Conservation (phyloP, 1,284 basidiomycete species). For the Ceraceosorus guamensis region DNA sequence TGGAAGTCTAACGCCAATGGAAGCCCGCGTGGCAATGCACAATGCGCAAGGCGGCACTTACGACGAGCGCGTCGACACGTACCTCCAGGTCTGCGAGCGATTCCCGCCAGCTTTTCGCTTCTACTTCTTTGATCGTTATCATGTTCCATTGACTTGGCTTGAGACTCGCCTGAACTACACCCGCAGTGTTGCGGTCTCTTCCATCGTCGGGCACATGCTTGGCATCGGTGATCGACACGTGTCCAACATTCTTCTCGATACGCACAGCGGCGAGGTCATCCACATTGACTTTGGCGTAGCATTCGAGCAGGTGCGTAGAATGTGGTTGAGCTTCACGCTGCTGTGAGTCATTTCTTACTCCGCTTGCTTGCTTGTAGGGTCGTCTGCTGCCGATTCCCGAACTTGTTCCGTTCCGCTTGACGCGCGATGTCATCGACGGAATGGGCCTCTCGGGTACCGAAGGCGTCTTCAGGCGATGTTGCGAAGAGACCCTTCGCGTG, state of each 20-base stretch:
- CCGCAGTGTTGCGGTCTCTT: slow-evolving; percentile 83
- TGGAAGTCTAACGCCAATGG: slow-evolving; percentile 21
- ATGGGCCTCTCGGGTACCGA: slow-evolving; percentile 83
- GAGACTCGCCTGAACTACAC: slow-evolving; percentile 83
- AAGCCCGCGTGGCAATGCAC: slow-evolving; percentile 21
- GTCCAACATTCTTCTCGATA: slow-evolving; percentile 86
- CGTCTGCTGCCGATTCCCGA: slow-evolving; percentile 75
- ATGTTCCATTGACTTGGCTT: slow-evolving; percentile 83
- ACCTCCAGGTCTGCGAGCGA: slow-evolving; percentile 55
- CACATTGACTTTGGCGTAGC: slow-evolving; percentile 96
- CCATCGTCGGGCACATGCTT: slow-evolving; percentile 85
- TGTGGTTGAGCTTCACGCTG: neutral
- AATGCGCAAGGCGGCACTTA: slow-evolving; percentile 15
- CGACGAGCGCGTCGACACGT: slow-evolving; percentile 49
- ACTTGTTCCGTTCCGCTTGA: slow-evolving; percentile 87
- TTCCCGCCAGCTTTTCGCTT: slow-evolving; percentile 85
- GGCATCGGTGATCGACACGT: slow-evolving; percentile 89
- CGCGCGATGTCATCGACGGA: slow-evolving; percentile 85
- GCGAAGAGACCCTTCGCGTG: slow-evolving; percentile 87
- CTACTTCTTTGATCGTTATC: slow-evolving; percentile 83
- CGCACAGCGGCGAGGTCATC: slow-evolving; percentile 72
- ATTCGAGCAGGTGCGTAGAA: slow-evolving; percentile 61
- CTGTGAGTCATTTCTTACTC: neutral
- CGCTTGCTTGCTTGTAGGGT: slow-evolving; percentile 57
- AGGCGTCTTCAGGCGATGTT: slow-evolving; percentile 88